Conservation (phyloP, 768 basidiomycete species). For the Pleurotus giganteus region DNA sequence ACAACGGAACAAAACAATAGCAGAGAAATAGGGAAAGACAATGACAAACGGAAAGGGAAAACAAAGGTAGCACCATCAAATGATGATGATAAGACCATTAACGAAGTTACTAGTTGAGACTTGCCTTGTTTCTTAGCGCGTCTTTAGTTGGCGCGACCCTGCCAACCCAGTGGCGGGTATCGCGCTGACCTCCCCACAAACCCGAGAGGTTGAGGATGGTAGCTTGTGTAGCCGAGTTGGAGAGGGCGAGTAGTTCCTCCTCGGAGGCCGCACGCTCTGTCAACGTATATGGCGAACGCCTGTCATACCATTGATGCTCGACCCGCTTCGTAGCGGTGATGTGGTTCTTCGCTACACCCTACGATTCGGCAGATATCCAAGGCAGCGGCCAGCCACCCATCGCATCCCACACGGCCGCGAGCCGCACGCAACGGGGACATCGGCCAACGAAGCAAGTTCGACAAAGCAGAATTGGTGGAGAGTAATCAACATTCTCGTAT, state of each 20-base stretch:
- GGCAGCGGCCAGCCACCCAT: no score
- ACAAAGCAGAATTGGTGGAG: background rate
- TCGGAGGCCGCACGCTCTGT: constrained; percentile 52
- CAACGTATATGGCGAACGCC: constrained; percentile 43
- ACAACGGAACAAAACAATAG: background rate
- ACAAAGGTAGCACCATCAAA: background rate
- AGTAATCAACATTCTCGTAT: background rate
- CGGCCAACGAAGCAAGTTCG: no score
- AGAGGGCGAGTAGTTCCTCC: constrained; percentile 48
- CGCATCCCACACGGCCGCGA: no score
- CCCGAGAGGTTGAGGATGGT: constrained; percentile 63
- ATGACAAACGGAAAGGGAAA: background rate
- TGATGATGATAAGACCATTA: background rate
- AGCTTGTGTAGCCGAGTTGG: constrained; percentile 32
- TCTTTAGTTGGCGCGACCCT: constrained; percentile 58
- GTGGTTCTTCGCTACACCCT: constrained; percentile 8
- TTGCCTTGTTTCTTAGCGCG: constrained; percentile 45
- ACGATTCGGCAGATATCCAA: no score
- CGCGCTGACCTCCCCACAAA: constrained; percentile 57
- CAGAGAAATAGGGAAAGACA: no score
- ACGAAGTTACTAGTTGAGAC: background rate
- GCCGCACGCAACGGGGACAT: no score
- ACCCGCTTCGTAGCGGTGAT: background rate
- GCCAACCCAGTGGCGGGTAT: constrained; percentile 47
- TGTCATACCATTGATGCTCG: constrained; percentile 44